Conservation (phyloP, 352 stramenopile genomes). For the Globisporangium paddicum region DNA sequence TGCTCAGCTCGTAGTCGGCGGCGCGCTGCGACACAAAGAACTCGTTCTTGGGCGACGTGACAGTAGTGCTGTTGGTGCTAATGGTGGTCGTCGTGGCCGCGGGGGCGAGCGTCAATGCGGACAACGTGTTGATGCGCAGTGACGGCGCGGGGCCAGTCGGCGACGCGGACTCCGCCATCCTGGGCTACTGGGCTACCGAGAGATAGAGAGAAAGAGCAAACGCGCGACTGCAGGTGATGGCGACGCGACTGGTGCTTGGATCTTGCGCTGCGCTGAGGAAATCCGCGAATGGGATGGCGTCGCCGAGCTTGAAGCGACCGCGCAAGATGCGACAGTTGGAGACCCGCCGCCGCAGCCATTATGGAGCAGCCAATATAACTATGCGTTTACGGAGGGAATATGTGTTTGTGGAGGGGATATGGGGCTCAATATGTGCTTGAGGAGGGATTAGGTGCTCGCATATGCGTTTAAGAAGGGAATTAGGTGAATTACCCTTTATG, state of each 20-base stretch:
- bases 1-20: conserved; percentile 62
- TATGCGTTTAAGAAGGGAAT: too few species aligned
- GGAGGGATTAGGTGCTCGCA: too few species aligned
- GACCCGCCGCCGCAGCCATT: background rate
- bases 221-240: background rate
- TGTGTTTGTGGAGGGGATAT: too few species aligned
- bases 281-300: conserved; percentile 1
- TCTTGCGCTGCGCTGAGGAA: background rate
- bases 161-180: background rate
- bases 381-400: too few species aligned
- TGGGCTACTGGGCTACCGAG: too few species aligned
- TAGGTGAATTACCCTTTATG: too few species aligned
- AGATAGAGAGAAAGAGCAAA: too few species aligned
- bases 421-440: too few species aligned
- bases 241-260: background rate
- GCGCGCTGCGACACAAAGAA: conserved; percentile 75
- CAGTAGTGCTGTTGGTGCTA: conserved; percentile 2
- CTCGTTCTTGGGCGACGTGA: conserved; percentile 60
- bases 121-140: conserved; percentile 13
- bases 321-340: conserved; percentile 7
- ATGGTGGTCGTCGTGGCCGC: background rate
- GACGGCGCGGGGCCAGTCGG: background rate
- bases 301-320: conserved; percentile 4
- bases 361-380: background rate
- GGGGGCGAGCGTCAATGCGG: background rate